Evolutionary conservation across 805 yeast genomes (phyloP), one percentile per base, ranked within the genome.

Genomic region (Priceomyces fermenticarens): DNA sequence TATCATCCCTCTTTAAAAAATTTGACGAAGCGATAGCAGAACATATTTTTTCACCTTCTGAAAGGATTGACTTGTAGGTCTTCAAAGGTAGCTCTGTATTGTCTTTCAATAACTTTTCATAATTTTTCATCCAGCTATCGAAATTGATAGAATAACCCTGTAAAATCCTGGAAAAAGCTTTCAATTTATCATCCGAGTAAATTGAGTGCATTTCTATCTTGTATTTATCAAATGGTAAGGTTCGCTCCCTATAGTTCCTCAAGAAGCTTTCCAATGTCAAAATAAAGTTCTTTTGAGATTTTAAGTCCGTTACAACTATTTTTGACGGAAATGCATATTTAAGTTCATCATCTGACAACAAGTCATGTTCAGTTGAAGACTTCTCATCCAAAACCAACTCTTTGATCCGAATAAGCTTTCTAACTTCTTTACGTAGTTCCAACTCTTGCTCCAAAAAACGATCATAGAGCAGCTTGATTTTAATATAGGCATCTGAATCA

Each of bases 31-130:
- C 57, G 3, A 76, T 57, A 1, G 66, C 62, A 4, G 63, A 63
- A n/a, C 55, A 54, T 1, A 81, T 68, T 32, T 71, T 65, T 44
- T 80, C 82, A 4, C 87, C 84, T 36, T 83, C 88, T 3, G 53
- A 40, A 3, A 74, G 58, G n/a, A 81, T 49, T 0, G 62, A 45
- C 44, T 65, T 73, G 43, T 79, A 64, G 2, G 60, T 43, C 40
- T 73, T 72, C 31, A 81, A 57, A 1, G 80, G 49, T 2, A 85
- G 77, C 9, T 70, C 72, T 2, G 69, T 56, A 39, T 70, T 64
- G 1, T 62, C 46, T 0, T 52, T 38, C 57, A 81, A 59, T 3
- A 69, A 40, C 3, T 58, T 60, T 29, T 71, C 63, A 51, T 75
- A 75, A 41, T 68, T 71, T 3, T 52, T 43, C 11, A 72, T 45